These are phyloP conservation scores for Larix kaempferi DNA, from an alignment of 75 land plant genomes.

Conservation along the genomic window DNA sequence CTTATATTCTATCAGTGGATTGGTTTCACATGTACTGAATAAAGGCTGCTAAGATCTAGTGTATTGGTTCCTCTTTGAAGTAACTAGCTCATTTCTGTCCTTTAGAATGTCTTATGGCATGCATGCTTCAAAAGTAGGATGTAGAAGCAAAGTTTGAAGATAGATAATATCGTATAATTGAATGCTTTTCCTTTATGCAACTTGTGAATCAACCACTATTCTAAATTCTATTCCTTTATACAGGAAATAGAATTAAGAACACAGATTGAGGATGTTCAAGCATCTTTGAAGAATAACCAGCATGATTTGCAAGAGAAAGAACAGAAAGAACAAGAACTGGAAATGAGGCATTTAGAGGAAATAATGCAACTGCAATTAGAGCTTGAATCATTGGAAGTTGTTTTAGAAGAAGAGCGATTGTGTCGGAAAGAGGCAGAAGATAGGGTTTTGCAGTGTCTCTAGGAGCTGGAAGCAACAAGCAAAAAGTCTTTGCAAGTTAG, in stretches of 20 bases:
- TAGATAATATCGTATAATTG: too few relatives aligned
- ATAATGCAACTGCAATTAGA: constrained; percentile 67
- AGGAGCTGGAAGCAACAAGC: constrained; percentile 32
- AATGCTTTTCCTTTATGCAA: not conserved
- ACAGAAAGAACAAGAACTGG: constrained; percentile 16
- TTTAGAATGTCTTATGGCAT: not conserved
- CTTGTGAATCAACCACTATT: too few relatives aligned
- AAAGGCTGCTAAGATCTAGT: not conserved
- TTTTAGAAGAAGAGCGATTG: constrained; percentile 55
- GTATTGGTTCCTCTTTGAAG: not conserved
- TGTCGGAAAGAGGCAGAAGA: constrained; percentile 39
- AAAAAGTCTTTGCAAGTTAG: constrained; percentile 13
- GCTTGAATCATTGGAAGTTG: constrained; percentile 60
- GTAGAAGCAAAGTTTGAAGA: not conserved
- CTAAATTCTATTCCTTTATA: constrained; percentile 7
- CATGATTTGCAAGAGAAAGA: constrained; percentile 14
- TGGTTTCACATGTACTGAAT: not conserved
- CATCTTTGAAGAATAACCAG: not conserved
- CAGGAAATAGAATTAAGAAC: constrained; percentile 27
- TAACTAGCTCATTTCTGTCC: not conserved
- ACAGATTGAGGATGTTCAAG: constrained; percentile 16
- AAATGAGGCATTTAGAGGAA: constrained; percentile 32
- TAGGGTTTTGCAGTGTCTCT: constrained; percentile 12
- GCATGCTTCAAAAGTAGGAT: not conserved
- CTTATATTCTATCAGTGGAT: not conserved